Conservation (phyloP, 2,329 filamentous ascomycete genomes). For the Didymella exigua region DNA sequence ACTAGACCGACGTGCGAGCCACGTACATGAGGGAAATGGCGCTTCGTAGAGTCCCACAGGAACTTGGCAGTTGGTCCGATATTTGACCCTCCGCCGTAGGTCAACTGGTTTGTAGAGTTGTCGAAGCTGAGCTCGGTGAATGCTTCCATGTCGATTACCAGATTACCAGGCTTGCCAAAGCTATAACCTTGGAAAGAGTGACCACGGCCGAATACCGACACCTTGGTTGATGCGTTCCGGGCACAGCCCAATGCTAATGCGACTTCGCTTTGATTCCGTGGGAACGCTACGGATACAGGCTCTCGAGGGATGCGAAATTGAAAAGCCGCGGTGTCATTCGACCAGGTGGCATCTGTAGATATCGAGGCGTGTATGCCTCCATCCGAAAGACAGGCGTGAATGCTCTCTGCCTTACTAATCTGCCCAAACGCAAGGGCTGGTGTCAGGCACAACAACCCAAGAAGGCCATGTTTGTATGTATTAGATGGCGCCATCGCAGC, state of each 20-base stretch:
- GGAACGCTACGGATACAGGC: constrained; percentile 17
- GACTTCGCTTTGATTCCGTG: constrained; percentile 11
- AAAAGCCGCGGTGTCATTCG: constrained; percentile 18
- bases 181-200: constrained; percentile 23
- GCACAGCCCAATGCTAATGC: constrained; percentile 17
- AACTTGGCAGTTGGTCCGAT: constrained; percentile 18
- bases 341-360: constrained; percentile 17
- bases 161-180: constrained; percentile 18
- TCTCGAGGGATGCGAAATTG: constrained; percentile 16
- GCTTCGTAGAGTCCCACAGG: constrained; percentile 10
- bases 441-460: constrained; percentile 5
- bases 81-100: constrained; percentile 17
- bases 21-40: constrained; percentile 20
- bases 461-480: constrained; percentile 3
- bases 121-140: constrained; percentile 21
- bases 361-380: constrained; percentile 8
- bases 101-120: constrained; percentile 16
- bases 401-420: constrained; percentile 2
- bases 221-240: constrained; percentile 19
- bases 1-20: constrained; percentile 17
- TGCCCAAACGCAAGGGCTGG: constrained; percentile 8
- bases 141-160: constrained; percentile 15
- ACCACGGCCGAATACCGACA: constrained; percentile 13
- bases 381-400: constrained; percentile 10
- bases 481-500: constrained; percentile 4